These are phyloP conservation scores for Epichloe glyceriae DNA, from an alignment of 2,329 filamentous ascomycete species.

Conservation along the genomic window DNA sequence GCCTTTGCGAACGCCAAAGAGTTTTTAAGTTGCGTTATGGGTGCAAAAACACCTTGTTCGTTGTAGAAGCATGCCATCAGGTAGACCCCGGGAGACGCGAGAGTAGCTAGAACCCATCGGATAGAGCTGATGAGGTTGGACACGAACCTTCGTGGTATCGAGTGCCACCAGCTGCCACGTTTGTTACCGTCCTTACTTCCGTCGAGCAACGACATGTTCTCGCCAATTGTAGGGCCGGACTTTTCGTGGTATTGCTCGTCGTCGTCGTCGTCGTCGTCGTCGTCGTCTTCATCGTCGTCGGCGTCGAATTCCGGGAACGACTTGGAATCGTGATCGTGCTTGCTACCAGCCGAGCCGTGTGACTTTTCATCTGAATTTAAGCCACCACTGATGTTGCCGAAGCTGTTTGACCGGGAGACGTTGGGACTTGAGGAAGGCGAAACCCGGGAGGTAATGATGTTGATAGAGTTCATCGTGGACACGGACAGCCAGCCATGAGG, in stretches of 20 bases:
- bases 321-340: conserved; percentile 23
- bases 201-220: conserved; percentile 52
- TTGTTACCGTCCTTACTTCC: conserved; percentile 21
- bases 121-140: conserved; percentile 62
- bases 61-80: conserved; percentile 74
- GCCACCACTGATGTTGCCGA: conserved; percentile 38
- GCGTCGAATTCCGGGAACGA: conserved; percentile 22
- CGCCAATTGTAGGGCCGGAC: conserved; percentile 24
- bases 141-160: conserved; percentile 56
- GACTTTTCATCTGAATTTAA: conserved; percentile 29
- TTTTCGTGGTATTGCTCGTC: conserved; percentile 27
- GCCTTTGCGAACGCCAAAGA: conserved; percentile 38
- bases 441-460: conserved; percentile 80
- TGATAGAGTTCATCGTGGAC: conserved; percentile 87
- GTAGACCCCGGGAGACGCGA: conserved; percentile 71
- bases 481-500: conserved; percentile 41
- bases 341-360: conserved; percentile 20
- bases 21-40: conserved; percentile 59
- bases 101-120: conserved; percentile 63
- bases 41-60: conserved; percentile 64
- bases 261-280: conserved; percentile 24
- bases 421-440: conserved; percentile 44
- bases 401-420: conserved; percentile 48
- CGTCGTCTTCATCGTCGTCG: conserved; percentile 26
- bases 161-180: conserved; percentile 36